Conservation (phyloP, 2,329 filamentous ascomycete genomes). For the Neonectria faginata region DNA sequence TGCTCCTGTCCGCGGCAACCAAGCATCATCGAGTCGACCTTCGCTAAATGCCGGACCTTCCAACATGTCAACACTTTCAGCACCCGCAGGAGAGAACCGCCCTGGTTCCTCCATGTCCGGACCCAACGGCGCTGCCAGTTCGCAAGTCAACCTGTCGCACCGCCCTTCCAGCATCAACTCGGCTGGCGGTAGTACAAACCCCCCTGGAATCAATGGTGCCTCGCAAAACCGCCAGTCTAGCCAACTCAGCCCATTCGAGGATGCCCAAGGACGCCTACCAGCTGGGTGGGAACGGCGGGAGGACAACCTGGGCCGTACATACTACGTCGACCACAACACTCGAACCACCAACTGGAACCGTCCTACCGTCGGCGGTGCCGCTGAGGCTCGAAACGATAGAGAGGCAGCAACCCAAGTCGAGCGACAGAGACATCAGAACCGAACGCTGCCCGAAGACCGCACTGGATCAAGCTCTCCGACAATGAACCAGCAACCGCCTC, state of each 20-base stretch:
- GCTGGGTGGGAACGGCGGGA: conserved; percentile 96
- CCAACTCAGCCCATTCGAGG: conserved; percentile 90
- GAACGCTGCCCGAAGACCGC: conserved; percentile 93
- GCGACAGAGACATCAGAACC: conserved; percentile 91
- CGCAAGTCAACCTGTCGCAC: conserved; percentile 56
- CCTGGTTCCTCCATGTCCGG: conserved; percentile 66
- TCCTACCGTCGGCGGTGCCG: conserved; percentile 82
- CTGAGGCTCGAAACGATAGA: conserved; percentile 77
- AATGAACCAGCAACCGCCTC: conserved; percentile 66
- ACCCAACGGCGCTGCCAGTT: conserved; percentile 58
- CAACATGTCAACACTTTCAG: conserved; percentile 57
- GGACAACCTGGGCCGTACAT: conserved; percentile 93
- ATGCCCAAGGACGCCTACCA: conserved; percentile 91
- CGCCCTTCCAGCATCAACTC: conserved; percentile 62
- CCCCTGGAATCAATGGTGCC: conserved; percentile 48
- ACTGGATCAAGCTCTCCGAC: conserved; percentile 94
- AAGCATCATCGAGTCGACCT: conserved; percentile 59
- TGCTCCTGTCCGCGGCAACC: conserved; percentile 70
- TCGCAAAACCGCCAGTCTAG: conserved; percentile 50
- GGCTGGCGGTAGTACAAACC: conserved; percentile 42
- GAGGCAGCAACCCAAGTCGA: conserved; percentile 95
- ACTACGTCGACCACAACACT: conserved; percentile 98
- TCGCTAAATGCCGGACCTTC: conserved; percentile 59
- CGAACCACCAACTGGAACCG: conserved; percentile 96
- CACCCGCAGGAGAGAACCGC: conserved; percentile 59